Conservation (phyloP, 2,329 filamentous ascomycete genomes). For the Sporothrix pseudoabietina region DNA sequence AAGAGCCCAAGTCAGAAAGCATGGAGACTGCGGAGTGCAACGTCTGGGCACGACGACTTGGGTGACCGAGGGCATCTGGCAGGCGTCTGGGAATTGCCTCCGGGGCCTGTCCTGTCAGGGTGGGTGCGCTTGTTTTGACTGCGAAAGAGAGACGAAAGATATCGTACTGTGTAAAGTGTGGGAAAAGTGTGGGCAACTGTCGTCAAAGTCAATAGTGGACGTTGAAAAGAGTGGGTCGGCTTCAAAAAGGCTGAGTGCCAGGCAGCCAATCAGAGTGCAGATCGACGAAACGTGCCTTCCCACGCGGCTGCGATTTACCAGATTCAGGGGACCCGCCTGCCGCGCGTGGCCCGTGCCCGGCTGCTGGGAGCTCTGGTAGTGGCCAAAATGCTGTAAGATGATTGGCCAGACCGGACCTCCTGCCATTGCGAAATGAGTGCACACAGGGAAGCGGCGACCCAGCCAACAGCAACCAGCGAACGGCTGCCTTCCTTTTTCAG, state of each 20-base stretch:
- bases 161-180: background rate
- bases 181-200: background rate
- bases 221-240: constrained; percentile 5
- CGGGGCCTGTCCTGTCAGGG: background rate
- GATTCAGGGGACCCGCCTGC: constrained; percentile 1
- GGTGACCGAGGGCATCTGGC: constrained; percentile 5
- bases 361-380: background rate
- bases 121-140: constrained; percentile 10
- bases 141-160: background rate
- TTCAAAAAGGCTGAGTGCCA: constrained; percentile 17
- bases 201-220: constrained; percentile 7
- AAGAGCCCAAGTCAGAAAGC: no score
- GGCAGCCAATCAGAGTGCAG: constrained; percentile 29
- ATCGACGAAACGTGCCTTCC: constrained; percentile 31
- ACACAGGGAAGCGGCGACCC: background rate
- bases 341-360: constrained; percentile 29
- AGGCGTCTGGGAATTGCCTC: constrained; percentile 15
- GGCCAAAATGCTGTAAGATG: constrained; percentile 28
- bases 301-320: constrained; percentile 30
- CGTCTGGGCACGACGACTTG: constrained; percentile 15
- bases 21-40: background rate
- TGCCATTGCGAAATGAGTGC: constrained; percentile 3
- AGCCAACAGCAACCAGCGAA: background rate
- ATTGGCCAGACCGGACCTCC: constrained; percentile 28
- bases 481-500: constrained; percentile 29